phyloP scores from a whole-genome alignment of 192 early-diverging fungal species.

The Funneliformis mosseae region DNA sequence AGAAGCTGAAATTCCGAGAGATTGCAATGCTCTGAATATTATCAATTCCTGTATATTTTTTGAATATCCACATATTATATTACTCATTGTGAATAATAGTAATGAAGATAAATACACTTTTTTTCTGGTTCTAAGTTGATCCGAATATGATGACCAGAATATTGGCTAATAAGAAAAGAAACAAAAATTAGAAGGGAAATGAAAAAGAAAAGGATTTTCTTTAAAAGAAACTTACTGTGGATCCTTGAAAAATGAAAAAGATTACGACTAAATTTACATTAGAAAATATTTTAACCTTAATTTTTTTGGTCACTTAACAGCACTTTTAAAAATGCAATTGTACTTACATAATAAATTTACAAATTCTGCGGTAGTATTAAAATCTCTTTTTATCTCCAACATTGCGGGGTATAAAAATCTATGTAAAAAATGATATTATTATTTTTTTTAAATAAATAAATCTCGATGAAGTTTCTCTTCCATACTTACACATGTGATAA shows the following conservation, averaged over 20 bases:
- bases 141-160: not conserved
- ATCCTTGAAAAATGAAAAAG: not conserved
- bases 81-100: not conserved
- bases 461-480: too few relatives aligned
- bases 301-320: not conserved
- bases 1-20: not conserved
- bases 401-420: not conserved
- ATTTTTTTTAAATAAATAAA: not conserved
- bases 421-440: too few relatives aligned
- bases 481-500: not conserved
- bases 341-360: not conserved
- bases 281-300: not conserved
- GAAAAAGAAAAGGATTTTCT: not conserved
- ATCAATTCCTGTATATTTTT: not conserved
- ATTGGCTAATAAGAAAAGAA: not conserved
- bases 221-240: not conserved
- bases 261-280: not conserved
- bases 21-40: not conserved
- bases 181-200: not conserved
- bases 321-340: not conserved
- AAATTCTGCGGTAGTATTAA: not conserved
- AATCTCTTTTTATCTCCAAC: not conserved
- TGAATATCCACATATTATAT: not conserved
- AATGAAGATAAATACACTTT: not conserved
- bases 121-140: not conserved